Percentiles rank a stretch among this genome's conserved stretches.
Evolutionary conservation across 768 basidiomycete species (phyloP).

Genomic region (Rhodotorula kratochvilovae): DNA sequence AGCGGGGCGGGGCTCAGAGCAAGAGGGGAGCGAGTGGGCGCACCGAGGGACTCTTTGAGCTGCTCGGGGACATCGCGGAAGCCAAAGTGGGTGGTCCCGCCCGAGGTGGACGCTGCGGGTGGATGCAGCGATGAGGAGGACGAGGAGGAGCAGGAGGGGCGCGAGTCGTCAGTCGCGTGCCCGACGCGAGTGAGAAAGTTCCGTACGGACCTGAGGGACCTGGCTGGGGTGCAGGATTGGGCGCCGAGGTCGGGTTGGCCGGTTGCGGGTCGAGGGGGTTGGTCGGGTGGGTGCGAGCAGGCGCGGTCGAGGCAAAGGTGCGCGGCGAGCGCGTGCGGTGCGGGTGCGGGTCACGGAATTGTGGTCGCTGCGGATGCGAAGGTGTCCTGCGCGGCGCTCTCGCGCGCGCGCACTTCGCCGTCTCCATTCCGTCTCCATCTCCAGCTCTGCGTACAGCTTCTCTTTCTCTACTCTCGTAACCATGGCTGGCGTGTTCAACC

Average conservation of each 20-base stretch:
- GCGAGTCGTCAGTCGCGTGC: neutral
- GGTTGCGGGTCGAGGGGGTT: slow-evolving; percentile 14
- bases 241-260: neutral
- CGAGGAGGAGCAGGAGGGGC: neutral
- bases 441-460: neutral
- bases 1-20: neutral
- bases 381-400: neutral
- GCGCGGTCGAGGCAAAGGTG: neutral
- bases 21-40: slow-evolving; percentile 2
- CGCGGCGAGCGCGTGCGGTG: neutral
- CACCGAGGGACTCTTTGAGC: slow-evolving; percentile 70
- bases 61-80: slow-evolving; percentile 83
- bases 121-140: neutral
- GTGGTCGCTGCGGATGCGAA: neutral
- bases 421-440: neutral
- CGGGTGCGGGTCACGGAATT: too few species aligned
- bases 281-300: neutral
- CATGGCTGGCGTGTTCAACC: slow-evolving; percentile 28
- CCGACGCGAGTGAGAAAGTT: too few species aligned
- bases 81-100: slow-evolving; percentile 69
- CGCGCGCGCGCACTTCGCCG: too few species aligned
- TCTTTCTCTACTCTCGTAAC: neutral
- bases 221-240: neutral
- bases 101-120: neutral
- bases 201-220: neutral